Conservation (phyloP, 768 basidiomycete genomes). For the Auricularia sp. region DNA sequence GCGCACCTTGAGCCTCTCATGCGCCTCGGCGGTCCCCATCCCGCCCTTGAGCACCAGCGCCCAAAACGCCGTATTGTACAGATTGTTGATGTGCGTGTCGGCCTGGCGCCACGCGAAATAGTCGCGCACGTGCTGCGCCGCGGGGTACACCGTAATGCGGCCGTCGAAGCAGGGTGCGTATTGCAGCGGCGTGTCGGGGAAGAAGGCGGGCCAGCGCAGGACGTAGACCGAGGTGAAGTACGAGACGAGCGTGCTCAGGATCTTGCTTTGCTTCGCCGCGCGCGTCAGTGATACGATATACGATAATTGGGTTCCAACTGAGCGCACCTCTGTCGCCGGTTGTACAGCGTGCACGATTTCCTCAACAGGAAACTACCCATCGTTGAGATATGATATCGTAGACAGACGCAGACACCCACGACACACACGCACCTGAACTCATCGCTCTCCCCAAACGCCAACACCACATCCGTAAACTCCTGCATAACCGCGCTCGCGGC, state of each 20-base stretch:
- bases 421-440: conserved; percentile 68
- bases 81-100: conserved; percentile 95
- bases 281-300: background rate
- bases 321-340: conserved; percentile 48
- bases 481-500: conserved; percentile 77
- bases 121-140: conserved; percentile 61
- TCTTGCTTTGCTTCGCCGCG: conserved; percentile 49
- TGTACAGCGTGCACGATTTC: conserved; percentile 66
- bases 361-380: conserved; percentile 70
- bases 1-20: conserved; percentile 63
- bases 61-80: conserved; percentile 97
- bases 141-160: conserved; percentile 74
- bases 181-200: conserved; percentile 57
- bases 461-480: conserved; percentile 69
- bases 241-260: conserved; percentile 72
- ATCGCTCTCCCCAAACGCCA: conserved; percentile 94
- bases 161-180: conserved; percentile 94
- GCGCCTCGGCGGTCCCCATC: conserved; percentile 67
- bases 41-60: conserved; percentile 80
- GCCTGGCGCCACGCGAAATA: conserved; percentile 96
- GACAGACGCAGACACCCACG: background rate
- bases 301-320: background rate
- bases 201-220: conserved; percentile 72
- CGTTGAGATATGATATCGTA: background rate
- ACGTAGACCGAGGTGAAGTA: conserved; percentile 88